A percentile compares a stretch with the other conserved stretches of the same genome.
phyloP scores from a whole-genome alignment of 306 rosid species.

The Prosopis cineraria region DNA sequence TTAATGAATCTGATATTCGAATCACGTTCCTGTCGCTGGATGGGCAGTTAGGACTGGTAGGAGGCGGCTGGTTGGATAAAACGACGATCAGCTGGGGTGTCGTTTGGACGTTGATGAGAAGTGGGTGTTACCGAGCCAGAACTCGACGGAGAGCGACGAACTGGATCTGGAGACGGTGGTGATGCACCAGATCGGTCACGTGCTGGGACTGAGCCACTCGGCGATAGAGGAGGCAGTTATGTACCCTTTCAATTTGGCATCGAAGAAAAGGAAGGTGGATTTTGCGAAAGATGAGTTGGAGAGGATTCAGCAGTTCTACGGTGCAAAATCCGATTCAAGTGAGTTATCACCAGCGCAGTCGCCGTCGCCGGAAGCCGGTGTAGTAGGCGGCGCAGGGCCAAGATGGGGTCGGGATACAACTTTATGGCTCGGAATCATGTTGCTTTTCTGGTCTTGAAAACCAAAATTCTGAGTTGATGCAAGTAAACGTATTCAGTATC shows the following conservation, averaged over 20 bases:
- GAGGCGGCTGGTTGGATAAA: neutral
- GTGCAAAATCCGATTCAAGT: no score
- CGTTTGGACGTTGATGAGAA: neutral
- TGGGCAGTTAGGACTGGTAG: neutral
- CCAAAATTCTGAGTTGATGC: no score
- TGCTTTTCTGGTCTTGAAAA: neutral
- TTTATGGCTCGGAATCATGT: neutral
- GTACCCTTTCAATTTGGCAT: conserved; percentile 4
- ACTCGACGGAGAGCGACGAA: neutral
- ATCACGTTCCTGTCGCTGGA: neutral
- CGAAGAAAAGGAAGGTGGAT: neutral
- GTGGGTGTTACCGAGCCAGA: neutral
- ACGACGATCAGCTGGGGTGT: neutral
- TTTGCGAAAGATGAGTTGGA: conserved; percentile 14
- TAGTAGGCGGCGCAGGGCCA: neutral
- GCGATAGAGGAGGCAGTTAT: conserved; percentile 16
- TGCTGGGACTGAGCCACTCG: conserved; percentile 33
- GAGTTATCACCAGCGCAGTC: no score
- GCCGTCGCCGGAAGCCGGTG: neutral
- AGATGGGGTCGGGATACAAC: neutral
- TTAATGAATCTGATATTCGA: neutral
- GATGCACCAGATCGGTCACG: conserved; percentile 40
- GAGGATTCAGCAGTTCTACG: neutral
- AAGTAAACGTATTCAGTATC: no score
- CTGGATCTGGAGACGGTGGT: conserved; percentile 26